Conservation (phyloP, 306 rosid species). For the Inga laurina region DNA sequence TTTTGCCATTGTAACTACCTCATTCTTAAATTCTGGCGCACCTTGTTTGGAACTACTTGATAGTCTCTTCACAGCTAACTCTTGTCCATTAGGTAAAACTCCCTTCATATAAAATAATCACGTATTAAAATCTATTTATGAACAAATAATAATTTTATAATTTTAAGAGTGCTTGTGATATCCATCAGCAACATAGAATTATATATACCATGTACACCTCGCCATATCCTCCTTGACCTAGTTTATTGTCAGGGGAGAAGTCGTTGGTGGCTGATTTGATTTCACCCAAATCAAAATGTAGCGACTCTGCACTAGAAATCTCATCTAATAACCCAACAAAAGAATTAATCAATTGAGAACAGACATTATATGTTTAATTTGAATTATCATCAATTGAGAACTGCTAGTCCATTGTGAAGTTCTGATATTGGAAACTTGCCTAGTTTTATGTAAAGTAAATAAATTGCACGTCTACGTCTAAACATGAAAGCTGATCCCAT, state of each 20-base stretch:
- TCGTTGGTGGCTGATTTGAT: neutral
- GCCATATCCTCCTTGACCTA: neutral
- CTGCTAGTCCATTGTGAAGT: too few species aligned
- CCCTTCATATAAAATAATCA: constrained; percentile 27
- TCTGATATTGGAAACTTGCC: too few species aligned
- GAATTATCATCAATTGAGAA: too few species aligned
- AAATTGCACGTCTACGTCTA: neutral
- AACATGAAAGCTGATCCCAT: neutral
- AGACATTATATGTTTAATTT: too few species aligned
- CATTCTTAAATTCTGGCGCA: constrained; percentile 35
- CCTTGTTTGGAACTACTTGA: constrained; percentile 41
- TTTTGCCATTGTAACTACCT: constrained; percentile 29
- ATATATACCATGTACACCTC: neutral
- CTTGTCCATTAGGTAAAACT: constrained; percentile 18
- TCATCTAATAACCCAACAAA: neutral
- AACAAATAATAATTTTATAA: neutral
- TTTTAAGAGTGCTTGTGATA: neutral
- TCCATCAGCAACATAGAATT: neutral
- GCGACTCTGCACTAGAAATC: neutral
- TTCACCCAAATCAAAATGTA: neutral
- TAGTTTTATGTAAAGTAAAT: neutral
- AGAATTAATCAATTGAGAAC: neutral
- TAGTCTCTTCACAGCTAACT: constrained; percentile 48
- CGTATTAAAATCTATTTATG: too few species aligned
- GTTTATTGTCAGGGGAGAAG: neutral